A percentile compares a stretch with the other conserved stretches of the same genome.
These are phyloP conservation scores for Aspergillus udagawae DNA, from an alignment of 2,329 filamentous ascomycete species.

Conservation along the genomic window DNA sequence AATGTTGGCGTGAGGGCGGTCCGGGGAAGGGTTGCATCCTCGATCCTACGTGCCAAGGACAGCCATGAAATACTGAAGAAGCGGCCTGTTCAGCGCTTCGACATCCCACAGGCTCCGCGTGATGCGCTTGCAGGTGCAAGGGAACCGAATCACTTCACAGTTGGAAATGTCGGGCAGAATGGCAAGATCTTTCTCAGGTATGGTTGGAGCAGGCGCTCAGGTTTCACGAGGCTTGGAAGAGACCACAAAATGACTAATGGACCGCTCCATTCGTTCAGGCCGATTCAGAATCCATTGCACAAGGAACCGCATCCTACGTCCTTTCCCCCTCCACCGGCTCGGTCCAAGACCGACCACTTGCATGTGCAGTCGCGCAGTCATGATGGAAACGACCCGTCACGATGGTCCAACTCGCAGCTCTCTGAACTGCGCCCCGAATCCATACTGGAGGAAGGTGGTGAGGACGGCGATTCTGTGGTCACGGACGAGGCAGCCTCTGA, in stretches of 20 bases:
- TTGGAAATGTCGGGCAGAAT: constrained; percentile 78
- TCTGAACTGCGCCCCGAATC: constrained; percentile 32
- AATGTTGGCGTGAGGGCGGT: constrained; percentile 29
- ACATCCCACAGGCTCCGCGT: constrained; percentile 47
- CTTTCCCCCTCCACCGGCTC: constrained; percentile 49
- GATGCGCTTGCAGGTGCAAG: constrained; percentile 60
- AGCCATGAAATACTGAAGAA: constrained; percentile 49
- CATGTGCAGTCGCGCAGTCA: constrained; percentile 27
- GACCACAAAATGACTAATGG: constrained; percentile 9
- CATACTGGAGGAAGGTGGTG: constrained; percentile 21
- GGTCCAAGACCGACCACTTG: constrained; percentile 56
- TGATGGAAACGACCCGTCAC: constrained; percentile 28
- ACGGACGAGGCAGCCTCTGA: constrained; percentile 20
- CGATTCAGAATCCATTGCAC: constrained; percentile 32
- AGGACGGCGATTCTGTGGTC: constrained; percentile 21
- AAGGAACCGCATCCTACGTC: constrained; percentile 31
- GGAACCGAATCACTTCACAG: constrained; percentile 70
- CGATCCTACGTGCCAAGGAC: constrained; percentile 44
- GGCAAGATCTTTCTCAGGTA: constrained; percentile 79
- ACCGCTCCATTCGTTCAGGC: constrained; percentile 19
- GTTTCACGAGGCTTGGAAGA: constrained; percentile 11
- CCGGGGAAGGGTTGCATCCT: constrained; percentile 30
- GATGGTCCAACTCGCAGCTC: constrained; percentile 41
- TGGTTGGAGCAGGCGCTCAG: constrained; percentile 9
- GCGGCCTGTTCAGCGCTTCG: constrained; percentile 38